Percentiles rank a stretch among this genome's conserved stretches.
Conservation (phyloP, 2,329 filamentous ascomycete genomes). For the Fusarium napiforme region DNA sequence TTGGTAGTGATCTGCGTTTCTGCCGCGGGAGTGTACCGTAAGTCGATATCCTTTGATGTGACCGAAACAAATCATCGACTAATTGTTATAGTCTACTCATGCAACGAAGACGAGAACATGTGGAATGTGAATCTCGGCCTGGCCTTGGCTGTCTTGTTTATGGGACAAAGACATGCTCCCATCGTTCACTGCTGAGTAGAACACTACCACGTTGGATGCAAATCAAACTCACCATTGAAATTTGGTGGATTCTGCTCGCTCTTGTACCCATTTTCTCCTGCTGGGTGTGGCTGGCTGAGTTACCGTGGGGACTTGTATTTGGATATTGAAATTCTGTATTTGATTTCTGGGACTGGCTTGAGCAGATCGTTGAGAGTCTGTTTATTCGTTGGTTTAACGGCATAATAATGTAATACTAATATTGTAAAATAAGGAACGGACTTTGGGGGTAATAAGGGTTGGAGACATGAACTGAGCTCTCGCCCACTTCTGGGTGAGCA, state of each 20-base stretch:
- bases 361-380: background rate
- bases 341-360: background rate
- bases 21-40: slow-evolving; percentile 69
- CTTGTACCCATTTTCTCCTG: slow-evolving; percentile 53
- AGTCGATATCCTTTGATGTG: slow-evolving; percentile 32
- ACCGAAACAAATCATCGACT: background rate
- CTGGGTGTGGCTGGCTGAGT: slow-evolving; percentile 51
- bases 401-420: slow-evolving; percentile 1
- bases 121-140: slow-evolving; percentile 69
- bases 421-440: background rate
- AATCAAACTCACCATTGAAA: slow-evolving; percentile 56
- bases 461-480: background rate
- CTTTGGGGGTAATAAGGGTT: background rate
- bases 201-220: slow-evolving; percentile 58
- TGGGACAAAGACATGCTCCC: slow-evolving; percentile 60
- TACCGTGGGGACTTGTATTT: slow-evolving; percentile 18
- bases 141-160: slow-evolving; percentile 67
- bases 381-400: background rate
- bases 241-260: slow-evolving; percentile 61
- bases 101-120: slow-evolving; percentile 67
- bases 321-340: background rate
- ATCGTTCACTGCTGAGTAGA: slow-evolving; percentile 58
- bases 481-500: background rate
- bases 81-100: slow-evolving; percentile 61
- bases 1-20: slow-evolving; percentile 69